Evolutionary conservation across 768 basidiomycete genomes (phyloP), one percentile per base, ranked within the genome.

Genomic region (Pisolithus sp.): DNA sequence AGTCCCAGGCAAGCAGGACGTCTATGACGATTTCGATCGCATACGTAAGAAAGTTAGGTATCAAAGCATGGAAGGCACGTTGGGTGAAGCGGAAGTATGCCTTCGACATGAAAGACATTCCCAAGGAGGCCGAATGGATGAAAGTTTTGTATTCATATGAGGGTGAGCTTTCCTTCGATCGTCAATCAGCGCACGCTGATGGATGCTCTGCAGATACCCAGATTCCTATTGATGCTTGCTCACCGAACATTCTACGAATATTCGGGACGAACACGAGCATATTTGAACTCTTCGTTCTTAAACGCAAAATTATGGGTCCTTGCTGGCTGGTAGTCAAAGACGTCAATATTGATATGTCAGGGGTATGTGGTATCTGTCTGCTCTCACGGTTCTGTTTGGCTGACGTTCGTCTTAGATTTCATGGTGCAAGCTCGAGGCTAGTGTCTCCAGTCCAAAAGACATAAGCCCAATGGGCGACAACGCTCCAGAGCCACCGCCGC

Each of bases 251-350:
- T 64, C 76, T 82, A 31, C 82, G 80, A 51, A 84, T 98, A 10
- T 88, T 98, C 58, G 96, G 96, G 12, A 88, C 94, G 3, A 93
- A 83, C 57, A 95, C 93, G 5, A 90, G 74, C 48, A 87, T 95
- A 0, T 99, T 99, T 59, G 96, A 98, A 65, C 73, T 92, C 9
- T 79, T 99, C 18, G 94, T 93, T 2, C 59, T 98, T 43, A 98
- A 98, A 68, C 83, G 93, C 30, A 96, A 94, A 71, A 96, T 98
- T 52, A 97, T 97, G 93, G 96, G 96, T 0, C 94, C 96, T 0
- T 98, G 96, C 64, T 99, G 96, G 96, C 73, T 99, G 42, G 78
- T 85, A 51, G 79, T 99, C 55, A 86, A 86, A 69, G 78, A 85
- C 43, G 85, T 87, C 1, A 69, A 76, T 21, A 71, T 94, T 17